phyloP scores from a whole-genome alignment of 192 early-diverging fungal species.

The Backusella mclennaniae region DNA sequence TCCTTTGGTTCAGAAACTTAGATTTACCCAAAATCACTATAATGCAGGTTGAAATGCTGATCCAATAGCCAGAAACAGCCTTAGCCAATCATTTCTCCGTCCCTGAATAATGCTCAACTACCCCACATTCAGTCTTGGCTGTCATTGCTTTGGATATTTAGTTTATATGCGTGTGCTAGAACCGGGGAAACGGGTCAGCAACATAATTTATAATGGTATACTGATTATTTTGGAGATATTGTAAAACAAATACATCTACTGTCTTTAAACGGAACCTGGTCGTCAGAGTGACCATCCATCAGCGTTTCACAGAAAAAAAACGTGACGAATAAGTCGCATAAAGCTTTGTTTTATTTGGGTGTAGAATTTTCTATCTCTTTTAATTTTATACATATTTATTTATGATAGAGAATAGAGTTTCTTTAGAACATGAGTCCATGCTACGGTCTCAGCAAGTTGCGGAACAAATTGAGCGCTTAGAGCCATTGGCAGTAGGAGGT shows the following conservation, averaged over 20 bases:
- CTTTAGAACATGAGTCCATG: not conserved
- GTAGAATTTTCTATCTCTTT: not conserved
- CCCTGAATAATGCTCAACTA: not conserved
- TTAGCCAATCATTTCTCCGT: not conserved
- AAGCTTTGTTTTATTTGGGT: not conserved
- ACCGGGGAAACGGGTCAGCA: not conserved
- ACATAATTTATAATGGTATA: too few species aligned
- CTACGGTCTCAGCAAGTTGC: not conserved
- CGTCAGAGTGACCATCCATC: not conserved
- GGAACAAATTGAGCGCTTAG: conserved; percentile 22
- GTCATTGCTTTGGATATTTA: not conserved
- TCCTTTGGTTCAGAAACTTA: not conserved
- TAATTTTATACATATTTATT: not conserved
- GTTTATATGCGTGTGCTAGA: not conserved
- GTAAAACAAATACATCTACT: too few species aligned
- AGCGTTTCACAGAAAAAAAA: not conserved
- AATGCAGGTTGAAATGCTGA: not conserved
- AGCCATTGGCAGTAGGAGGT: conserved; percentile 34
- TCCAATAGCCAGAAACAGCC: not conserved
- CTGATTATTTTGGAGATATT: too few species aligned
- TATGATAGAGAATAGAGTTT: not conserved
- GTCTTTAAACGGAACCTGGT: too few species aligned
- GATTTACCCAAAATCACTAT: not conserved
- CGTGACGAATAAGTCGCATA: not conserved
- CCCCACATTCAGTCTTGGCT: not conserved